Evolutionary conservation across 345 rosid genomes (phyloP).

Genomic region (Aethionema arabicum): DNA sequence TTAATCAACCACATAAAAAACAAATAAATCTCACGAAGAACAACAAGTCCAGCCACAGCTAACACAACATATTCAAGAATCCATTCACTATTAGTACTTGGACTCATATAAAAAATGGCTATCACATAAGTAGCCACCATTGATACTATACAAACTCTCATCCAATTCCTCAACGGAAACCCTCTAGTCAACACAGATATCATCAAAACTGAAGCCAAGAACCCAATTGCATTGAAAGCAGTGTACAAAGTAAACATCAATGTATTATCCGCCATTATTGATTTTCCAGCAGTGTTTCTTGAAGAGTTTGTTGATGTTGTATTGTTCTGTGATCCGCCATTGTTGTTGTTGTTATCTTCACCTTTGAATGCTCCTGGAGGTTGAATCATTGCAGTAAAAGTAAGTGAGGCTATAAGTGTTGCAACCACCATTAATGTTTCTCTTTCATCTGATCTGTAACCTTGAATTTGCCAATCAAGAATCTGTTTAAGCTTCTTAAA

Average conservation of each 20-base stretch:
- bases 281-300: slow-evolving; percentile 1
- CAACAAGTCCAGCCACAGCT: too few relatives aligned
- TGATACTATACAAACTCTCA: slow-evolving; percentile 29
- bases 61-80: too few relatives aligned
- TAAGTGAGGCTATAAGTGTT: slow-evolving; percentile 24
- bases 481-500: background rate
- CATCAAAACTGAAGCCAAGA: slow-evolving; percentile 25
- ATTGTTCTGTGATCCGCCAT: background rate
- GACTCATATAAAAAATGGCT: slow-evolving; percentile 17
- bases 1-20: too few relatives aligned
- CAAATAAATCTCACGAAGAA: too few relatives aligned
- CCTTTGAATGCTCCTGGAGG: slow-evolving; percentile 23
- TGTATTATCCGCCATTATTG: slow-evolving; percentile 10
- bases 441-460: background rate
- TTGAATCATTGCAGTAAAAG: slow-evolving; percentile 17
- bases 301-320: background rate
- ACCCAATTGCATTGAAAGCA: slow-evolving; percentile 24
- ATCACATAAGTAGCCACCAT: slow-evolving; percentile 20
- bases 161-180: slow-evolving; percentile 23
- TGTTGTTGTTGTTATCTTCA: background rate
- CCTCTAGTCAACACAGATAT: slow-evolving; percentile 20
- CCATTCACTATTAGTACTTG: too few relatives aligned
- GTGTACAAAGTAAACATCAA: slow-evolving; percentile 22
- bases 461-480: background rate
- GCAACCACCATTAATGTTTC: slow-evolving; percentile 25